Base-by-base conservation (phyloP, 441 rosid genomes). In the Bocquillonia castaneifolia region DNA sequence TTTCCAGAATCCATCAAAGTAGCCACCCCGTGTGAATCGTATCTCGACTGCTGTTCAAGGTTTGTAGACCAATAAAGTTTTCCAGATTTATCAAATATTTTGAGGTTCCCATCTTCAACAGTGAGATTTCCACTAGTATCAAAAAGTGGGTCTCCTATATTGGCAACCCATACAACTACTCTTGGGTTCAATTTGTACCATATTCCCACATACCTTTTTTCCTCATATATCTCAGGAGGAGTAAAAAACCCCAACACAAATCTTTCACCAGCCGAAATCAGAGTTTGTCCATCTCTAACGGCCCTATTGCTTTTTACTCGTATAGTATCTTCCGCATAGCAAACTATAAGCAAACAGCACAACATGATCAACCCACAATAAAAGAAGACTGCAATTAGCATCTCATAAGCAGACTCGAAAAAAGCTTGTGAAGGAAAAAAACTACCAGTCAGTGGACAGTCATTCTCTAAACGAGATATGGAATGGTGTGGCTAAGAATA, bases 181-280 rank as follows among this genome's bases (percentile, higher is more conserved):
- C 2, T 55, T 47, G 75, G 77, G 53, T 50, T 10, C 28, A 57
- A 50, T 6, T 32, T 39, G 44, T 59, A 76, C 84, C 87, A 79
- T 56, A 81, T 79, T 0, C 85, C 85, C 1, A 79, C 18, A 7
- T 81, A 84, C 31, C 81, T 66, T 32, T 22, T 2, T 40, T 13
- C 10, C 47, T 23, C 74, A 44, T 48, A 6, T 40, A 51, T 56
- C 42, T 40, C 70, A 17, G 13, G 26, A 15, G 76, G 80, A 40
- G 62, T 23, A 32, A 83, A 83, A 69, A 83, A 78, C 10, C 86
- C 84, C 1, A 83, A 64, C 53, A 73, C 78, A 57, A 81, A 81
- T 52, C 6, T 65, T 15, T 28, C 0, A 10, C 67, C 70, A 13
- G 74, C 60, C 4, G 82, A 80, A 23, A 80, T 55, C 13, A 82